Base-by-base conservation (phyloP, 2,329 filamentous ascomycete species). In the Penicillium sp. region DNA sequence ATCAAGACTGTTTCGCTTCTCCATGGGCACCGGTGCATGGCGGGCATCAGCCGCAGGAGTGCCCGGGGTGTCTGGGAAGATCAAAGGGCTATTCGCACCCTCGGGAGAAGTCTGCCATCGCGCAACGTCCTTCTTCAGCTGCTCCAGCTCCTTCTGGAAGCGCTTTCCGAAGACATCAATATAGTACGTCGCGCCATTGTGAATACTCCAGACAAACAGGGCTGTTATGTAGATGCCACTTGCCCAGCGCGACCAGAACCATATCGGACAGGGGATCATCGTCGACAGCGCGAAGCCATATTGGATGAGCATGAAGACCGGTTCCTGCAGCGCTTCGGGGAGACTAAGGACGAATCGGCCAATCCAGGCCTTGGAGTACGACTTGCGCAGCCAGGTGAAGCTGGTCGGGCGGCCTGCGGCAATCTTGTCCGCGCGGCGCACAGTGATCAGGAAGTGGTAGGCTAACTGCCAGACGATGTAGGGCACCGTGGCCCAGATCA, bases 151-250 rank as follows among this genome's bases (percentile, higher is more conserved):
- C 61, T 91, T 95, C 72, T 98, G 88, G 74, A 98, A 97, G 2
- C 90, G 81, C 57, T 87, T 94, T 38, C 94, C 93, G 63, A 97
- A 98, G 2, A 97, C 87, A 57, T 98, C 93, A 59, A 98, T 97
- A 68, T 98, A 98, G 67, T 86, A 98, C 0, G 90, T 97, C 13
- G 93, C 88, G 20, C 93, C 93, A 56, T 98, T 98, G 72, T 96
- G 94, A 40, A 96, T 85, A 54, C 87, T 94, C 89, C 90, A 96
- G 29, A 81, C 76, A 60, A 98, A 97, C n/a, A 98, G 82, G 2
- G 79, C 70, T 39, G 84, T 74, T 31, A 98, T 74, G 68, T 96
- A 98, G 0, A 64, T 52, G 2, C 83, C 81, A 27, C 86, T 93
- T 0, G 87, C 83, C 77, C 83, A 87, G 30, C 84, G 81, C 60